Evolutionary conservation across 1,284 basidiomycete genomes (phyloP), one percentile per base, ranked within the genome.

Genomic region (Ganoderma sp.): DNA sequence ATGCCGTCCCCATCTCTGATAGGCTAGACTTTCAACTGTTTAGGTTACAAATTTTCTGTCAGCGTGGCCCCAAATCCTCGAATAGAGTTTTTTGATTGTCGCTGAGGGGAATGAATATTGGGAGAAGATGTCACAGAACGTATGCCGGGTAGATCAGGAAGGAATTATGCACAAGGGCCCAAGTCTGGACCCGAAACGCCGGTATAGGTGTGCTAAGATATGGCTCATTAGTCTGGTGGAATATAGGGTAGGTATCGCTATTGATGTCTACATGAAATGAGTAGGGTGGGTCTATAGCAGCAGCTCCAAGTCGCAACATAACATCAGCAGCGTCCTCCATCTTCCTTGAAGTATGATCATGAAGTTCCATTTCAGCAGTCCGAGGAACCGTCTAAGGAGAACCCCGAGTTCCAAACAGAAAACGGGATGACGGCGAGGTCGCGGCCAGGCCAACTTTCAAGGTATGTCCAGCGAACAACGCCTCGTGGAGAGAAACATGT

Each of bases 281-380:
- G 52, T 64, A 58, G 39, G 34, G 41, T 58, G 28, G 14, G 42
- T 64, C 52, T 64, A 45, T 57, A 52, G 54, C 39, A 52, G 54
- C 39, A 59, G n/a, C 22, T 52, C 45, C n/a, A 48, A 32, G 17
- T 17, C 7, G 34, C 58, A 60, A 22, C 58, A 22, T 60, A 60
- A 52, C 22, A 14, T 9, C 22, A 22, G 28, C 22, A 28, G 8
- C n/a, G 22, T 60, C n/a, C 22, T 25, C 58, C 22, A 12, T 8
- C 8, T 3, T 22, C 22, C 22, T 52, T 2, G 19, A 3, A 45
- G 17, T 45, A 45, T n/a, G 43, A n/a, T 45, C 43, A 45, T n/a
- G 43, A 19, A 17, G 19, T 7, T 45, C 43, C 19, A n/a, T 17
- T 7, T 45, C 43, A 17, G 19, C 43, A 45, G 43, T 8, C 43